phyloP scores from a whole-genome alignment of 176 grass and related monocot species.

The Aegilops umbellulata region DNA sequence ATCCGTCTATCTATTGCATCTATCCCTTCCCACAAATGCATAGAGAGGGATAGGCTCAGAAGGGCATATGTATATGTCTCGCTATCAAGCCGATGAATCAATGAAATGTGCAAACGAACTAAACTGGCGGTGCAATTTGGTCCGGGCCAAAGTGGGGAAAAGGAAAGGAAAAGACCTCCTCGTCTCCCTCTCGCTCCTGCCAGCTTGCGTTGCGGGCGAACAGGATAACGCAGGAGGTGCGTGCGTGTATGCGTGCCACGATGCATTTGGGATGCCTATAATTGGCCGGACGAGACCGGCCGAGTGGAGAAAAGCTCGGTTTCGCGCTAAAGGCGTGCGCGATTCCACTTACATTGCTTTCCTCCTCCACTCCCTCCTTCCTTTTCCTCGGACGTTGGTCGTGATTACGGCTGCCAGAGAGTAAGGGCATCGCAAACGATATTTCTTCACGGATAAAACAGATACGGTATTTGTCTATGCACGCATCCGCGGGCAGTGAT shows the following conservation, averaged over 20 bases:
- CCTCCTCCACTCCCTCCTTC: background rate
- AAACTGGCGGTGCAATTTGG: background rate
- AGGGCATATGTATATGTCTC: background rate
- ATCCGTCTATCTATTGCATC: too few relatives aligned
- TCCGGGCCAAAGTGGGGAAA: background rate
- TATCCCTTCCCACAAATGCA: background rate
- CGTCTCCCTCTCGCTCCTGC: too few relatives aligned
- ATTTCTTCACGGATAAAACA: too few relatives aligned
- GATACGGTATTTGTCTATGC: too few relatives aligned
- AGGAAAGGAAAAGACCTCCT: background rate
- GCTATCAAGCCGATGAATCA: slow-evolving; percentile 15
- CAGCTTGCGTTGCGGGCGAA: too few relatives aligned
- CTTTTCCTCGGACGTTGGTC: too few relatives aligned
- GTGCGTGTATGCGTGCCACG: too few relatives aligned
- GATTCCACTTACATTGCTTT: slow-evolving; percentile 42
- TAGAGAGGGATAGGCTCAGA: background rate
- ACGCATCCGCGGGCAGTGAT: too few relatives aligned
- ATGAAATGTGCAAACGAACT: background rate
- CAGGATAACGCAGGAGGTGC: slow-evolving; percentile 15
- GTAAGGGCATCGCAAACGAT: too few relatives aligned
- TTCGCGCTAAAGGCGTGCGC: slow-evolving; percentile 8
- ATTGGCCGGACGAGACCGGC: background rate
- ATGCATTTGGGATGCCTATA: too few relatives aligned
- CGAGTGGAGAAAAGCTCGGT: background rate
- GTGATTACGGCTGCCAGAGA: too few relatives aligned